Conservation (phyloP, 1,284 basidiomycete species). For the Chondrostereum purpureum region DNA sequence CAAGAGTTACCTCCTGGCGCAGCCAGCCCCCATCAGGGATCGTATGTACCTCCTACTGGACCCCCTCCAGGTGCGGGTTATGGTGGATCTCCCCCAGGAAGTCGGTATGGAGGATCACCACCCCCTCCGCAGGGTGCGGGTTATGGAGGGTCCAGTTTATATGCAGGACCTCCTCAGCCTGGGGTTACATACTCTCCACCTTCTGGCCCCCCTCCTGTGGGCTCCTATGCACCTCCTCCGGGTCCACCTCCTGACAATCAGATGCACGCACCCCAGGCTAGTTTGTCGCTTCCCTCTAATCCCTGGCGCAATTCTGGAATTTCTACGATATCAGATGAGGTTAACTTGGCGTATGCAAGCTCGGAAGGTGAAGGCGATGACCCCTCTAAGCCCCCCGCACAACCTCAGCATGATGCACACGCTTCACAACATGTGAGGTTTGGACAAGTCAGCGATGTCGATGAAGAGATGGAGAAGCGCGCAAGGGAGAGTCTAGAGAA, state of each 20-base stretch:
- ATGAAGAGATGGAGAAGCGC: conserved; percentile 22
- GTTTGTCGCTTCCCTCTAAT: conserved; percentile 1
- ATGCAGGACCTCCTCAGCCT: no score
- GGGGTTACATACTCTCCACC: conserved; percentile 7
- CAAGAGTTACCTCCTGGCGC: neutral
- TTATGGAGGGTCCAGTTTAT: no score
- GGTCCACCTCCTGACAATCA: conserved; percentile 5
- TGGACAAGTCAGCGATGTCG: conserved; percentile 28
- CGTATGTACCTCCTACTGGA: conserved; percentile 6
- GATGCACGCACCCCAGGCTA: conserved; percentile 6
- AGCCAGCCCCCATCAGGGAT: conserved; percentile 12
- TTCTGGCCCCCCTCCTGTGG: conserved; percentile 12
- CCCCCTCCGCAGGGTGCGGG: conserved; percentile 2
- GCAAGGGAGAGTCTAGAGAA: conserved; percentile 5
- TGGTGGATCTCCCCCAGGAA: neutral
- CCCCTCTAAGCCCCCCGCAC: conserved; percentile 9
- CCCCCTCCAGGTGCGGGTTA: neutral
- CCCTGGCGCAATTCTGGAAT: conserved; percentile 1
- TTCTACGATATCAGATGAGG: conserved; percentile 6
- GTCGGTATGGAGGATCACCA: conserved; percentile 6
- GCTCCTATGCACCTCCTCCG: conserved; percentile 3
- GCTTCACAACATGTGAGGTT: conserved; percentile 31
- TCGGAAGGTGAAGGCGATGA: conserved; percentile 19
- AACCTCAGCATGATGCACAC: conserved; percentile 17
- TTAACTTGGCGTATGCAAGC: conserved; percentile 38